Conservation (phyloP, 768 basidiomycete species). For the Phlegmacium glaucopus region DNA sequence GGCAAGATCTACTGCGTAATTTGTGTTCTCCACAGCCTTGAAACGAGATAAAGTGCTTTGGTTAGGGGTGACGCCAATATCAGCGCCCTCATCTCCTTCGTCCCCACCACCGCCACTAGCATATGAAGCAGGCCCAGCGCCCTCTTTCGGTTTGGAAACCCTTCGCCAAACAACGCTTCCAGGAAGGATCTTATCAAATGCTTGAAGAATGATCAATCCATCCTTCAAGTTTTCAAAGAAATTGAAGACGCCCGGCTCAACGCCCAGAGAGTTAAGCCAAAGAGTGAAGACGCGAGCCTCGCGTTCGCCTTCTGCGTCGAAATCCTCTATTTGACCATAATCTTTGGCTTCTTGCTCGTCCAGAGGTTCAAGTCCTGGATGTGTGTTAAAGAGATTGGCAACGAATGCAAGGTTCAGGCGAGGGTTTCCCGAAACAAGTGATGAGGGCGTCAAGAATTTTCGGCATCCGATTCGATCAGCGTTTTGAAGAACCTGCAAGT, state of each 20-base stretch:
- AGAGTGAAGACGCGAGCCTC: constrained; percentile 97
- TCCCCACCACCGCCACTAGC: constrained; percentile 34
- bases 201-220: constrained; percentile 88
- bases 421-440: constrained; percentile 91
- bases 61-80: constrained; percentile 79
- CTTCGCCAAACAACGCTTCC: constrained; percentile 93
- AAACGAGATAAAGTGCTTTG: constrained; percentile 88
- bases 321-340: constrained; percentile 89
- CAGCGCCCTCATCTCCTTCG: constrained; percentile 68
- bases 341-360: constrained; percentile 93
- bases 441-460: constrained; percentile 91
- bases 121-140: constrained; percentile 40
- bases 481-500: constrained; percentile 75
- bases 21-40: constrained; percentile 98
- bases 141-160: constrained; percentile 89
- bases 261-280: constrained; percentile 96
- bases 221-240: constrained; percentile 95
- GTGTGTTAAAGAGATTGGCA: constrained; percentile 97
- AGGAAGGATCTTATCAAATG: constrained; percentile 93
- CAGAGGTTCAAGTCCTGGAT: constrained; percentile 90
- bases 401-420: constrained; percentile 98
- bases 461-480: constrained; percentile 92
- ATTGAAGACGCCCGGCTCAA: constrained; percentile 95
- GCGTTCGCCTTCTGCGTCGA: constrained; percentile 97
- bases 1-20: constrained; percentile 91